Percentiles rank a stretch among this genome's conserved stretches.
Evolutionary conservation across 257 asterid species (phyloP).

Genomic region (Vinca minor): DNA sequence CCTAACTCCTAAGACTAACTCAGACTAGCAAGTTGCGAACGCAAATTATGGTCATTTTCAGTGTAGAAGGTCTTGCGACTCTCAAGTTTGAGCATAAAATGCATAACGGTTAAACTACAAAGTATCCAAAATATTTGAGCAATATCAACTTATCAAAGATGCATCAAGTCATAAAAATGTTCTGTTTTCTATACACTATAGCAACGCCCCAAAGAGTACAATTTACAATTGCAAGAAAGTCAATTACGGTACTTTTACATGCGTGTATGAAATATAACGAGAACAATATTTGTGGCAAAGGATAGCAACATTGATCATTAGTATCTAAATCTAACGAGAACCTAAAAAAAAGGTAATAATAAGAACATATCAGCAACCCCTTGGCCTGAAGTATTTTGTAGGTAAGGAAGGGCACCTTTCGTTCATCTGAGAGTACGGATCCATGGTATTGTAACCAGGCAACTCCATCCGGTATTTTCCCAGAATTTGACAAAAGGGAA

Average conservation of each 20-base stretch:
- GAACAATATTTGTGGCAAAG: background rate
- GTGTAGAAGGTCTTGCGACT: too few relatives aligned
- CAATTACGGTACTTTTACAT: background rate
- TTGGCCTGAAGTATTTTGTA: constrained; percentile 54
- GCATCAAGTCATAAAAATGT: background rate
- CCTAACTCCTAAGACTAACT: background rate
- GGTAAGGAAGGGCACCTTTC: constrained; percentile 87
- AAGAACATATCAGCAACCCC: constrained; percentile 47
- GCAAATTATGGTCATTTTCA: background rate
- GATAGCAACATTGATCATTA: background rate
- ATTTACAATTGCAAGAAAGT: background rate
- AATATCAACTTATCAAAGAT: background rate
- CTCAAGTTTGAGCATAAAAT: too few relatives aligned
- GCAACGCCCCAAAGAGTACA: background rate
- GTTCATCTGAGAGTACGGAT: constrained; percentile 72
- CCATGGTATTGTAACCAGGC: constrained; percentile 69
- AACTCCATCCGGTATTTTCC: constrained; percentile 80
- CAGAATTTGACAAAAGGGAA: constrained; percentile 75
- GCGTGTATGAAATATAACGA: background rate
- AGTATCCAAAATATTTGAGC: background rate
- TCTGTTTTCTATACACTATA: background rate
- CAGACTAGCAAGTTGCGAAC: background rate
- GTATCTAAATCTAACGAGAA: background rate
- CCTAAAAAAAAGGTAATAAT: background rate
- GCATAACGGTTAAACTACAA: background rate